Conservation (phyloP, 2,329 filamentous ascomycete species). For the Fusarium subglutinans region DNA sequence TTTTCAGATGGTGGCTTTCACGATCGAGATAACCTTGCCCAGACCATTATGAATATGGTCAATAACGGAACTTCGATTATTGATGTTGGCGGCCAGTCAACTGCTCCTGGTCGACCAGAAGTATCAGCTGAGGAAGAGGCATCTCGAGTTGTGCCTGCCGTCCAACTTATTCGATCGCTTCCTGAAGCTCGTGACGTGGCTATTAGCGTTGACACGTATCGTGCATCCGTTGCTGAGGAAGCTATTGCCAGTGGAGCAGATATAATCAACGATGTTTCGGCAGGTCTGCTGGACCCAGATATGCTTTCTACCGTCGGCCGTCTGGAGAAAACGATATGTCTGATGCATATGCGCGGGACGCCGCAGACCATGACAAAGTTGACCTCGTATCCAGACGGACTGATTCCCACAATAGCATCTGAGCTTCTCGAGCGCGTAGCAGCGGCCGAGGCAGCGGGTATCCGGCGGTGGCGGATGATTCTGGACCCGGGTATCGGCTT, state of each 20-base stretch:
- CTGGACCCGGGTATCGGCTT: constrained; percentile 96
- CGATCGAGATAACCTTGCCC: constrained; percentile 61
- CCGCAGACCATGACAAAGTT: constrained; percentile 81
- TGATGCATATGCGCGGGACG: constrained; percentile 95
- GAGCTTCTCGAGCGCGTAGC: constrained; percentile 77
- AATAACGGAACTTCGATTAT: constrained; percentile 80
- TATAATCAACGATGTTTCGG: constrained; percentile 94
- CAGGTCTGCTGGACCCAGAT: constrained; percentile 76
- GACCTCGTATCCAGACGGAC: constrained; percentile 73
- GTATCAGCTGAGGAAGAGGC: constrained; percentile 79
- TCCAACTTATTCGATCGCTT: constrained; percentile 75
- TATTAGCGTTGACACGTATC: constrained; percentile 93
- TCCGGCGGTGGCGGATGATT: constrained; percentile 92
- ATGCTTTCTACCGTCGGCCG: constrained; percentile 86
- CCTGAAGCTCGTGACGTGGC: constrained; percentile 70
- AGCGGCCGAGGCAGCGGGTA: constrained; percentile 80
- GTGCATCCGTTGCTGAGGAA: constrained; percentile 80
- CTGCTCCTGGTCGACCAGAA: constrained; percentile 77
- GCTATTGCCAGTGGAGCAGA: constrained; percentile 84
- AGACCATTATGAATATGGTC: constrained; percentile 71
- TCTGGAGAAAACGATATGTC: constrained; percentile 78
- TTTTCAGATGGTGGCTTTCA: constrained; percentile 90
- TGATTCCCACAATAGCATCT: constrained; percentile 70
- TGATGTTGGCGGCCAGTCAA: constrained; percentile 94
- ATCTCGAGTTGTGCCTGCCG: constrained; percentile 79